Evolutionary conservation across 495 filamentous ascomycete genomes (phyloP), one percentile per base, ranked within the genome.

Genomic region (Cercophora sp.): DNA sequence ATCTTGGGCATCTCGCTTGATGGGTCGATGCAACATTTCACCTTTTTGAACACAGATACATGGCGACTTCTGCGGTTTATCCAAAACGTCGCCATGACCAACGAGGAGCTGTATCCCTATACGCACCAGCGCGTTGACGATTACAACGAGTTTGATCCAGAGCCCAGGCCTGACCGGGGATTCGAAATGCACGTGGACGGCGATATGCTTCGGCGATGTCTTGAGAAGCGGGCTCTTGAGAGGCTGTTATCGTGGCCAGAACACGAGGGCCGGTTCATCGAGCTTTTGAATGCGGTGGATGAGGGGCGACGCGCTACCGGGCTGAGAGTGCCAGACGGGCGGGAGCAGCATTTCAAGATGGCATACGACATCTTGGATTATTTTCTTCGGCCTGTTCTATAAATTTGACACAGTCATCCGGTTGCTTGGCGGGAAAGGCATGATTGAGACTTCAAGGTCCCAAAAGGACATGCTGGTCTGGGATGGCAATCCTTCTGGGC

Each of bases 131-230:
- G 15, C 4, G 19, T 50, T 1, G 49, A 50, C 3, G 34, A 66
- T 13, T 34, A 24, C 16, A 16, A 2, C 5, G n/a, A 40, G 31
- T 18, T 41, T 29, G 55, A 64, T 8, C 51, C 54, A 1, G 69
- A 73, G 44, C 67, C 69, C 11, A 37, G 19, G 23, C 6, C 48
- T n/a, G 56, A 54, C 16, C 58, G 51, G 4, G 71, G 63, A 34
- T 53, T 61, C 19, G 70, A 72, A 35, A 82, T 79, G 76, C 84
- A 88, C 22, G 69, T 91, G 6, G 79, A 91, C 55, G 86, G 87
- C 0, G 84, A 88, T 55, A 74, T 88, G 15, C 64, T 91, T 34
- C 64, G 63, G 45, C 71, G 77, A 18, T 72, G 70, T 55, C 60
- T 88, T 3, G 66, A 82, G n/a, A 62, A 64, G 48, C 65, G 66